Conservation (phyloP, 176 grass and related monocot species). For the Aegilops sharonensis region DNA sequence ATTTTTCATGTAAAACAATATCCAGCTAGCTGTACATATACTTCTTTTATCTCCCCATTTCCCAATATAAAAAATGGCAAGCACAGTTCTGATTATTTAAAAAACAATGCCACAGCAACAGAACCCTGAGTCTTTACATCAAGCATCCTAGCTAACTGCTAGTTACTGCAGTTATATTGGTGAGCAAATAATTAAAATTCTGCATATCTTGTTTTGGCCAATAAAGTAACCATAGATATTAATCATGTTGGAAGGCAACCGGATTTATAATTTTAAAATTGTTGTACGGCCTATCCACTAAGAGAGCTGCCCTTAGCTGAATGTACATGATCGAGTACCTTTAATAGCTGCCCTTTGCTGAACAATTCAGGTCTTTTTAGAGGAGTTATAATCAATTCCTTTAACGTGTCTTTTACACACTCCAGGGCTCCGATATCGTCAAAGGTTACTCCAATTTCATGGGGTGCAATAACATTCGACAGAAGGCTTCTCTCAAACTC, state of each 20-base stretch:
- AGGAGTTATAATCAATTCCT: constrained; percentile 79
- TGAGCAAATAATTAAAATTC: not conserved
- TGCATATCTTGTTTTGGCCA: not conserved
- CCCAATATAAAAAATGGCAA: not conserved
- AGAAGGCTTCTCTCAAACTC: constrained; percentile 67
- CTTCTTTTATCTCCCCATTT: constrained; percentile 3
- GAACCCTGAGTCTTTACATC: not conserved
- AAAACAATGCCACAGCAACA: not conserved
- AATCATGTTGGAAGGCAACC: not conserved
- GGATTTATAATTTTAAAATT: not conserved
- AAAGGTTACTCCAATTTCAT: constrained; percentile 82
- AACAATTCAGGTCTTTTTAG: constrained; percentile 78
- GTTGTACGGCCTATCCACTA: not conserved
- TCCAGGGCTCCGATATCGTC: constrained; percentile 85
- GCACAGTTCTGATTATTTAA: not conserved
- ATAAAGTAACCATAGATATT: not conserved
- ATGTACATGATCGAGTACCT: constrained; percentile 45
- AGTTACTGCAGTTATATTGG: not conserved
- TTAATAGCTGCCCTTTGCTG: constrained; percentile 63
- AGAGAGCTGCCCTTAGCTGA: not conserved
- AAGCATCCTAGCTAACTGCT: not conserved
- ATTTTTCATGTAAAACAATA: not conserved
- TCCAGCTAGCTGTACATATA: not conserved
- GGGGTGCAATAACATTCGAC: constrained; percentile 64
- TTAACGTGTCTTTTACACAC: constrained; percentile 61